A percentile compares a stretch with the other conserved stretches of the same genome.
Conservation (phyloP, 179 eudicot species). For the Dionaea muscipula region DNA sequence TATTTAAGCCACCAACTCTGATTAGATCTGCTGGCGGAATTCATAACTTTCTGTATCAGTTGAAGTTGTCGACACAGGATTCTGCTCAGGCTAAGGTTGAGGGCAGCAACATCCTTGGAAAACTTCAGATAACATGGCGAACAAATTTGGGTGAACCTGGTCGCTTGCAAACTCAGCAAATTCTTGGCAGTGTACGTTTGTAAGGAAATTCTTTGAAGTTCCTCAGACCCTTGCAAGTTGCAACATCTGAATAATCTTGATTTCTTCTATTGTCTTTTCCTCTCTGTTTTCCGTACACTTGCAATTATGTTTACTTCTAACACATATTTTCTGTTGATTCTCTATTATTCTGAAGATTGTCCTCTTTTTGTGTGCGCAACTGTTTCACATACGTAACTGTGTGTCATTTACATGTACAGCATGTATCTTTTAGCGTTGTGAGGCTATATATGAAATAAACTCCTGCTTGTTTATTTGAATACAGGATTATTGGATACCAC, state of each 20-base stretch:
- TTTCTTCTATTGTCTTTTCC: not conserved
- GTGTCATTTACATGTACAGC: too few species aligned
- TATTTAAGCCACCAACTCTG: slow-evolving; percentile 65
- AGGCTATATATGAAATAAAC: too few species aligned
- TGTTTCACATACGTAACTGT: too few species aligned
- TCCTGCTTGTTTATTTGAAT: too few species aligned
- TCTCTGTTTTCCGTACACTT: not conserved
- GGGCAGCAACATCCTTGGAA: slow-evolving; percentile 87
- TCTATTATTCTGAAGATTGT: not conserved
- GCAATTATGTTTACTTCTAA: too few species aligned
- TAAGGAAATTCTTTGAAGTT: not conserved
- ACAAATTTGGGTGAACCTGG: slow-evolving; percentile 99
- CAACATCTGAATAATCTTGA: not conserved
- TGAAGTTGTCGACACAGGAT: slow-evolving; percentile 52
- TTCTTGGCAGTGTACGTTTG: slow-evolving; percentile 83
- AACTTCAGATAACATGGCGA: slow-evolving; percentile 98
- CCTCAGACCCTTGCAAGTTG: not conserved
- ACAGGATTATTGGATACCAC: too few species aligned
- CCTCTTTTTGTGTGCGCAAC: too few species aligned
- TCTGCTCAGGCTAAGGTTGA: slow-evolving; percentile 44
- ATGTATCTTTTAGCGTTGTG: too few species aligned
- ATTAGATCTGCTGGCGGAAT: slow-evolving; percentile 93
- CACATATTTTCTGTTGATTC: too few species aligned
- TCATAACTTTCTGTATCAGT: slow-evolving; percentile 69
- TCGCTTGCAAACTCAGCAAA: slow-evolving; percentile 95